phyloP scores from a whole-genome alignment of 345 rosid species.

The Camelina neglecta region DNA sequence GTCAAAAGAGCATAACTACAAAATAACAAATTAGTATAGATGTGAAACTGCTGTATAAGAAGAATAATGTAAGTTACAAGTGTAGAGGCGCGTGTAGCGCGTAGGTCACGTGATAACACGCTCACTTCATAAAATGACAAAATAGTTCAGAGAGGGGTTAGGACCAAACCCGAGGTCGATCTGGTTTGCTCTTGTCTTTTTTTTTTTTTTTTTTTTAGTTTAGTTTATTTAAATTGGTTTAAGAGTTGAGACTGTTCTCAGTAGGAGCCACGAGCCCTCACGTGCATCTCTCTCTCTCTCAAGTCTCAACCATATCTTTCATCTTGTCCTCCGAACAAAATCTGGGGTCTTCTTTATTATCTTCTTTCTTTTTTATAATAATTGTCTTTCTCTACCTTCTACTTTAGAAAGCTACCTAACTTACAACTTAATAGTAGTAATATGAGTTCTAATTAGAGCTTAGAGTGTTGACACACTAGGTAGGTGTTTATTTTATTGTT shows the following conservation, averaged over 20 bases:
- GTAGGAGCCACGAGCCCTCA: conserved; percentile 44
- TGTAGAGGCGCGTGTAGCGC: conserved; percentile 49
- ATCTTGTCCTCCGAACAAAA: conserved; percentile 39
- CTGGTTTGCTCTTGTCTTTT: conserved; percentile 25
- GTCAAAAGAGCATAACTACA: conserved; percentile 21
- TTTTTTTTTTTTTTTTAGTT: not conserved
- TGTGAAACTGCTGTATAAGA: not conserved
- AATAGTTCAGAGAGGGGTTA: conserved; percentile 32
- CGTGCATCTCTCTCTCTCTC: conserved; percentile 27
- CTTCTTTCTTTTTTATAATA: conserved; percentile 1
- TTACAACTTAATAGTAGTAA: conserved; percentile 3
- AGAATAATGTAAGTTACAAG: conserved; percentile 38
- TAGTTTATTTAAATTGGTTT: conserved; percentile 18
- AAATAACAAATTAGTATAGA: conserved; percentile 10
- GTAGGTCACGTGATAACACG: conserved; percentile 44
- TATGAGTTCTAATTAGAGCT: not conserved
- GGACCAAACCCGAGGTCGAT: conserved; percentile 50
- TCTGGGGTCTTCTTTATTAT: conserved; percentile 19
- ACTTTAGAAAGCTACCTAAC: not conserved
- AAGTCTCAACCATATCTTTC: conserved; percentile 28
- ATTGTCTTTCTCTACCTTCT: conserved; percentile 2
- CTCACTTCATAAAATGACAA: conserved; percentile 40
- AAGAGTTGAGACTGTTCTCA: conserved; percentile 31
- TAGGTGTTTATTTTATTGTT: conserved; percentile 9
- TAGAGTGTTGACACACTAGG: conserved; percentile 33